Evolutionary conservation across 768 basidiomycete genomes (phyloP).

Genomic region (Psilocybe azurescens): DNA sequence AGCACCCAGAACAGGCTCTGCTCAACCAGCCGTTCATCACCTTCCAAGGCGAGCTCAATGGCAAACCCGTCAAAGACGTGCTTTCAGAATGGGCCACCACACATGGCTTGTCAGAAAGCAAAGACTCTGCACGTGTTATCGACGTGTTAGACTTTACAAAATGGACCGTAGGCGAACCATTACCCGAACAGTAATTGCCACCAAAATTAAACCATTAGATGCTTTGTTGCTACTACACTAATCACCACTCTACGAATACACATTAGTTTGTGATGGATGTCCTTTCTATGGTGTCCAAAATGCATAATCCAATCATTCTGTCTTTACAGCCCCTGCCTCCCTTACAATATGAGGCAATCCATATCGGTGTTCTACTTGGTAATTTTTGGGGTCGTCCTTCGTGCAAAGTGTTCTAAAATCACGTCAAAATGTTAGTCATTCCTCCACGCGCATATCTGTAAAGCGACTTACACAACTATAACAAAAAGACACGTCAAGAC

Average conservation of each 20-base stretch:
- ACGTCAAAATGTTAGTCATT: conserved; percentile 7
- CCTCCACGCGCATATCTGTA: conserved; percentile 5
- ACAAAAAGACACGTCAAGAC: conserved; percentile 11
- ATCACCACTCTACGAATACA: background rate
- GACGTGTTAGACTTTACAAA: conserved; percentile 61
- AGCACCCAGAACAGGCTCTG: conserved; percentile 51
- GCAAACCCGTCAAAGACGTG: conserved; percentile 46
- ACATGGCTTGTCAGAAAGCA: conserved; percentile 45
- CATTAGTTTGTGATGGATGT: background rate
- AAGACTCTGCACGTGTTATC: conserved; percentile 40
- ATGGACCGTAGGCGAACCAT: conserved; percentile 65
- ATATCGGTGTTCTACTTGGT: conserved; percentile 41
- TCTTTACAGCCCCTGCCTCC: background rate
- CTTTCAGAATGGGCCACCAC: conserved; percentile 60
- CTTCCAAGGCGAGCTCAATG: conserved; percentile 59
- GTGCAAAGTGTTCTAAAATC: conserved; percentile 56
- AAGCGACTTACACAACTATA: conserved; percentile 46
- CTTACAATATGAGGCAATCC: conserved; percentile 54
- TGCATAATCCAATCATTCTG: background rate
- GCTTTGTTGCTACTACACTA: background rate
- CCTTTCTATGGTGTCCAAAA: background rate
- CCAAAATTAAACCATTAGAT: background rate
- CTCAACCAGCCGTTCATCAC: conserved; percentile 80
- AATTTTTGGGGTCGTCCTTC: conserved; percentile 62
- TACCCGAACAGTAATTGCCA: background rate